Evolutionary conservation across 805 yeast genomes (phyloP).

Genomic region (Cyberlindnera euphorbiae): DNA sequence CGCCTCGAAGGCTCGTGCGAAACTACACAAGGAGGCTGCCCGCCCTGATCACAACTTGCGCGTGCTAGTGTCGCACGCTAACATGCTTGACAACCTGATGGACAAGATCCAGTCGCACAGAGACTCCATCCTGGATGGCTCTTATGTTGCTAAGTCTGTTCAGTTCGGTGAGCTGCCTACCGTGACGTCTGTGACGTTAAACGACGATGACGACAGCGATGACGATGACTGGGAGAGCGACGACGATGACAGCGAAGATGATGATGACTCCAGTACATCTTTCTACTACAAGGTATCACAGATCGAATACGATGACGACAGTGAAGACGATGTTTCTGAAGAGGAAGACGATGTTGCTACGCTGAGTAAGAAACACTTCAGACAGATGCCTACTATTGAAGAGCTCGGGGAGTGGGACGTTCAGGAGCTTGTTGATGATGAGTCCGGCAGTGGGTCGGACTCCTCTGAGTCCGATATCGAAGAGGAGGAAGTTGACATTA

Average conservation of each 20-base stretch:
- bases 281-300: slow-evolving; percentile 11
- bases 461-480: slow-evolving; percentile 13
- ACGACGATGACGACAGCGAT: slow-evolving; percentile 8
- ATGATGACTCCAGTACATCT: slow-evolving; percentile 9
- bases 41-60: slow-evolving; percentile 23
- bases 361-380: slow-evolving; percentile 6
- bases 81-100: slow-evolving; percentile 23
- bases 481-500: slow-evolving; percentile 15
- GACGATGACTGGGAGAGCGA: slow-evolving; percentile 18
- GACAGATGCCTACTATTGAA: slow-evolving; percentile 23
- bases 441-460: not conserved
- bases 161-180: slow-evolving; percentile 10
- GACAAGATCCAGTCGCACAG: slow-evolving; percentile 21
- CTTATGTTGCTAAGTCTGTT: slow-evolving; percentile 7
- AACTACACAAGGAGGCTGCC: slow-evolving; percentile 23
- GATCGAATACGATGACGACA: slow-evolving; percentile 10
- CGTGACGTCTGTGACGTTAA: slow-evolving; percentile 5
- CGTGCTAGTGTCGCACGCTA: slow-evolving; percentile 25
- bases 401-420: slow-evolving; percentile 20
- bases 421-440: slow-evolving; percentile 9
- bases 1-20: slow-evolving; percentile 24
- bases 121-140: slow-evolving; percentile 10
- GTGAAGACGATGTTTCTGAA: slow-evolving; percentile 9
- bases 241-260: slow-evolving; percentile 16
- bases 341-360: slow-evolving; percentile 4